Conservation (phyloP, 129 eudicot genomes). For the Pseudognaphalium luteoalbum region DNA sequence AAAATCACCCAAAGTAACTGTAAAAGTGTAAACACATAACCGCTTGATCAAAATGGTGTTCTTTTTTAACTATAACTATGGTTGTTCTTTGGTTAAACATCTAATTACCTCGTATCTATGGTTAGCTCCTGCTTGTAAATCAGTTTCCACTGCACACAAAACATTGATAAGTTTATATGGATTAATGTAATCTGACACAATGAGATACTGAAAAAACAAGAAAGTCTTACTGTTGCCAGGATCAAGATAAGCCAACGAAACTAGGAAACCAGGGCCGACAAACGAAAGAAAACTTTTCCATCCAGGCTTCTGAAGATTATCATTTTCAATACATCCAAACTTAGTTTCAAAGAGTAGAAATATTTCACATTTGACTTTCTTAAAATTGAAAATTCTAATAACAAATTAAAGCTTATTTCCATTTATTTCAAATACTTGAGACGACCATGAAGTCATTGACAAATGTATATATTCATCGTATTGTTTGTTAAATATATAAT, state of each 20-base stretch:
- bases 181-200: neutral
- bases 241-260: constrained; percentile 65
- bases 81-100: neutral
- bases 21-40: constrained; percentile 33
- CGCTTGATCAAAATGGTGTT: neutral
- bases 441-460: neutral
- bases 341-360: neutral
- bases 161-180: neutral
- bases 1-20: constrained; percentile 67
- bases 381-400: neutral
- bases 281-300: constrained; percentile 49
- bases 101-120: constrained; percentile 57
- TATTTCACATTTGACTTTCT: neutral
- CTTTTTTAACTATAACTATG: neutral
- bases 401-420: neutral
- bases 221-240: constrained; percentile 56
- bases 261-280: constrained; percentile 66
- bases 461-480: neutral
- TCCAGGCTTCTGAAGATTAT: constrained; percentile 41
- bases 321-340: neutral
- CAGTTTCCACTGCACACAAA: constrained; percentile 60
- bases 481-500: too few species aligned
- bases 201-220: neutral
- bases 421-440: neutral
- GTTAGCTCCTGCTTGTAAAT: constrained; percentile 70